Conservation (phyloP, 371 early-diverging fungal species). For the Umbelopsis sp. region DNA sequence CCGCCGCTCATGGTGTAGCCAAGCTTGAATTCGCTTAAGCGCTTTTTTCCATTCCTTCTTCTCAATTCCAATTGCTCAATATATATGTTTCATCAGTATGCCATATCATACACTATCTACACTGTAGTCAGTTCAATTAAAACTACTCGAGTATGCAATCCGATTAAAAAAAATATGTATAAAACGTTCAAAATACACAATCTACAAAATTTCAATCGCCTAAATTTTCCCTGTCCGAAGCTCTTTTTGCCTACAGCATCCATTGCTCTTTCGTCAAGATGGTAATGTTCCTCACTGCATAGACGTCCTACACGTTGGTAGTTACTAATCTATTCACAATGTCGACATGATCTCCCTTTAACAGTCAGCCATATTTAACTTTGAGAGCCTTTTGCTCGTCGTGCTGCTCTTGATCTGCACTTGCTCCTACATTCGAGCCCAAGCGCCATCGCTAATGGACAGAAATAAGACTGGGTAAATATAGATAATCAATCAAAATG, state of each 20-base stretch:
- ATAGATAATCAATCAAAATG: not conserved
- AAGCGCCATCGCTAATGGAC: slow-evolving; percentile 74
- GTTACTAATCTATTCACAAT: not conserved
- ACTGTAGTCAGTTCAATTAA: no score
- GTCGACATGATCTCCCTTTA: no score
- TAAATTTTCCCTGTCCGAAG: not conserved
- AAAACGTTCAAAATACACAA: no score
- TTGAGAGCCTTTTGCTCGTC: slow-evolving; percentile 76
- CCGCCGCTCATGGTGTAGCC: slow-evolving; percentile 24
- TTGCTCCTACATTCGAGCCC: slow-evolving; percentile 74
- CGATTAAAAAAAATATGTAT: no score
- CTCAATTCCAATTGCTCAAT: not conserved
- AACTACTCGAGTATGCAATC: no score
- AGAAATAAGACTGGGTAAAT: slow-evolving; percentile 68
- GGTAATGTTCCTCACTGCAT: not conserved
- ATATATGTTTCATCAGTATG: not conserved
- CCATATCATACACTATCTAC: not conserved
- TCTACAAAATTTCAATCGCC: not conserved
- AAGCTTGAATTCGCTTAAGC: slow-evolving; percentile 24
- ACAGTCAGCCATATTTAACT: slow-evolving; percentile 82
- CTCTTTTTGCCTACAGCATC: not conserved
- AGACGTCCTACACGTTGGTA: no score
- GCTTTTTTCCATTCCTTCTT: not conserved
- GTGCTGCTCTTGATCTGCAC: slow-evolving; percentile 79
- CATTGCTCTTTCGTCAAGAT: not conserved